phyloP scores from a whole-genome alignment of 768 basidiomycete species.

The Tulasnella sp. region DNA sequence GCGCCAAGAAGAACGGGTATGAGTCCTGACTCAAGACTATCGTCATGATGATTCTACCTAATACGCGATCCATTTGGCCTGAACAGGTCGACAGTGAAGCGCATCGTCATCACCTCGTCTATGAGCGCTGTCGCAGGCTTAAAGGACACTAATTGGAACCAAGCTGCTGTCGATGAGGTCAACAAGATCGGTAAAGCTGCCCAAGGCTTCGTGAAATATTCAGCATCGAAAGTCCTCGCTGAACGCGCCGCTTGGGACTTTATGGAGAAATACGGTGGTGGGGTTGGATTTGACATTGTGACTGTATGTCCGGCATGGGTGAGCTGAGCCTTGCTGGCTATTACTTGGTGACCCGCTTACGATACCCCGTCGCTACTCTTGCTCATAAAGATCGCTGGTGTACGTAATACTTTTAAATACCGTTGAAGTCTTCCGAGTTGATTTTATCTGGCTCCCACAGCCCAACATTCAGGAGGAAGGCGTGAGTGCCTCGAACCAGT shows the following conservation, averaged over 20 bases:
- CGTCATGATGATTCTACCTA: neutral
- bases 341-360: too few species aligned
- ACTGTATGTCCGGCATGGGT: conserved; percentile 10
- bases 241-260: conserved; percentile 26
- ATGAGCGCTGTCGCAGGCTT: neutral
- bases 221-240: conserved; percentile 23
- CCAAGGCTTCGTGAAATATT: neutral
- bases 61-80: neutral
- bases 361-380: too few species aligned
- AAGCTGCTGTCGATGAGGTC: conserved; percentile 19
- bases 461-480: too few species aligned
- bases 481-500: too few species aligned
- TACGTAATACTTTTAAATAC: too few species aligned
- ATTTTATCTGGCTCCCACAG: too few species aligned
- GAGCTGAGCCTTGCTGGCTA: too few species aligned
- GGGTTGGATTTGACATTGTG: conserved; percentile 21
- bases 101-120: neutral
- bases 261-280: conserved; percentile 18
- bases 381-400: too few species aligned
- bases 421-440: too few species aligned
- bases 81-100: neutral
- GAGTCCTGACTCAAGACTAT: conserved; percentile 18
- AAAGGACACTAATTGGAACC: conserved; percentile 25
- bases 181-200: conserved; percentile 19
- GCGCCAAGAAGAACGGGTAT: conserved; percentile 24